Conservation (phyloP, 768 basidiomycete genomes). For the Coprinopsis sp. region DNA sequence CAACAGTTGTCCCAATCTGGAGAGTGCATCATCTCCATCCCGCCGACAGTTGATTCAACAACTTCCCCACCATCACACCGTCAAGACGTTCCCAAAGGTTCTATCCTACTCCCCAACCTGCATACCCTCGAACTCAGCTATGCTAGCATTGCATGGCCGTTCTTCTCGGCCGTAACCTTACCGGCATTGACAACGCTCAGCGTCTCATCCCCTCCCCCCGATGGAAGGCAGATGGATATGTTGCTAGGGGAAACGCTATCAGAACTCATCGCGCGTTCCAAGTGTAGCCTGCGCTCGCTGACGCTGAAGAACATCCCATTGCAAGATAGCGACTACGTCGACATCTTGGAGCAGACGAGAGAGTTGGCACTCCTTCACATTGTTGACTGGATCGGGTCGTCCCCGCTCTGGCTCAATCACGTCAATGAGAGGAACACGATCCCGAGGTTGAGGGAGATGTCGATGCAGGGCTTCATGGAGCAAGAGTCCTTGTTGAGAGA, state of each 20-base stretch:
- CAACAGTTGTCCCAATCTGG: background rate
- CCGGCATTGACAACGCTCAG: background rate
- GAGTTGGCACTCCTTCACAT: no score
- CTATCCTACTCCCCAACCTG: background rate
- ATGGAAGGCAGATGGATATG: background rate
- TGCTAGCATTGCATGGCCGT: background rate
- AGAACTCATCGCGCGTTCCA: conserved; percentile 1
- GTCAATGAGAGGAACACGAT: background rate
- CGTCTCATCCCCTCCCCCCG: background rate
- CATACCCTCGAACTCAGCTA: background rate
- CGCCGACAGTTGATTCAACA: background rate
- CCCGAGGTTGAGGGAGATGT: background rate
- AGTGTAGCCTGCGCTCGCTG: background rate
- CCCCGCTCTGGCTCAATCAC: background rate
- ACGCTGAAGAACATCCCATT: background rate
- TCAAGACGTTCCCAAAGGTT: background rate
- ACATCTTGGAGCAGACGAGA: background rate
- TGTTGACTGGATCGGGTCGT: no score
- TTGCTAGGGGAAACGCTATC: background rate
- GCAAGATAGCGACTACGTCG: background rate
- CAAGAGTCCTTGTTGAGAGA: background rate
- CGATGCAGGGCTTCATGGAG: background rate
- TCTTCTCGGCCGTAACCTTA: background rate
- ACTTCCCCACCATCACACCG: background rate
- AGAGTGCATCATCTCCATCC: background rate